Conservation (phyloP, 345 rosid genomes). For the Citrus unshiu region DNA sequence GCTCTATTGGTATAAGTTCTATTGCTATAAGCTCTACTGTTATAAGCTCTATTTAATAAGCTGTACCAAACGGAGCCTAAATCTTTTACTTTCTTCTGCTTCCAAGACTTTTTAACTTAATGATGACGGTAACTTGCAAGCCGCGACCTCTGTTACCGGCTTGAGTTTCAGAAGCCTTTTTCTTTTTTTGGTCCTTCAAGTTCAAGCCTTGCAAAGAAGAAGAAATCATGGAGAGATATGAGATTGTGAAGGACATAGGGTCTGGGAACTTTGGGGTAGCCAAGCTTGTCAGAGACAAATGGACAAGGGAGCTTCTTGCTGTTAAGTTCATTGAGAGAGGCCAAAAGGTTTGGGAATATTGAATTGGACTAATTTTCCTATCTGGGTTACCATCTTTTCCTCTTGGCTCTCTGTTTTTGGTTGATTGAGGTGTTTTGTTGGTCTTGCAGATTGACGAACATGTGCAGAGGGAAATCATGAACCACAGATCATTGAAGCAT, state of each 20-base stretch:
- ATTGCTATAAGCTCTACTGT: no score
- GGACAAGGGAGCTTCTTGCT: conserved; percentile 52
- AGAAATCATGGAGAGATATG: conserved; percentile 54
- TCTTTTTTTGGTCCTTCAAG: not conserved
- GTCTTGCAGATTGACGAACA: conserved; percentile 63
- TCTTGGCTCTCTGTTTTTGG: not conserved
- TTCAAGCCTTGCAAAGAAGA: not conserved
- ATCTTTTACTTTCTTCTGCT: not conserved
- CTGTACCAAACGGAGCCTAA: no score
- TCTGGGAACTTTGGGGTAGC: conserved; percentile 74
- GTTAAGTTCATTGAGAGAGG: conserved; percentile 69
- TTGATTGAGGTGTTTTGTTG: conserved; percentile 6
- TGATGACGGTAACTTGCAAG: conserved; percentile 12
- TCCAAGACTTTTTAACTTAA: conserved; percentile 1
- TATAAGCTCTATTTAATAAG: no score
- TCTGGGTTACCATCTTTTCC: not conserved
- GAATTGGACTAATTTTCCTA: not conserved
- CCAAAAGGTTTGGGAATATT: conserved; percentile 34
- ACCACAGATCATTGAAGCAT: conserved; percentile 69
- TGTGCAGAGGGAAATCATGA: conserved; percentile 71
- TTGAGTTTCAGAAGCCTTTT: not conserved
- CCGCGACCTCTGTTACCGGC: not conserved
- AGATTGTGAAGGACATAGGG: conserved; percentile 62
- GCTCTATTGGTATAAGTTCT: no score
- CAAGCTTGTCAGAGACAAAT: conserved; percentile 50